Conservation (phyloP, 176 grass and related monocot species). For the Triticum timopheevii region DNA sequence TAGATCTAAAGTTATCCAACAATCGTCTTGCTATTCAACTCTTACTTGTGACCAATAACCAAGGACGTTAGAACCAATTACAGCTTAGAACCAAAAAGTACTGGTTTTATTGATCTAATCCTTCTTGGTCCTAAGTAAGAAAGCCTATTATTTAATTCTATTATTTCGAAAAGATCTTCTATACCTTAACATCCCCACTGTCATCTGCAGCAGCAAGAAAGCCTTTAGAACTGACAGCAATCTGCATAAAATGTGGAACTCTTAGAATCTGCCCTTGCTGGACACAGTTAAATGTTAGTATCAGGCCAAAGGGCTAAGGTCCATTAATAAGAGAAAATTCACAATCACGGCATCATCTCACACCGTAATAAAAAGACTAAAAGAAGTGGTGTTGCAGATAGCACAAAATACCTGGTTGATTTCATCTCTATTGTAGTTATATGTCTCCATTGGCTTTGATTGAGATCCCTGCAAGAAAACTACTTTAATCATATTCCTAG, state of each 20-base stretch:
- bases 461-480: constrained; percentile 61
- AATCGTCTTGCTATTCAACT: neutral
- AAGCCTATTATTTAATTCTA: neutral
- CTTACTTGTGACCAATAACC: too few relatives aligned
- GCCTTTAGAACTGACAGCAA: constrained; percentile 74
- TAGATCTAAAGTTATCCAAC: neutral
- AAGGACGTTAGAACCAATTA: too few relatives aligned
- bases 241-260: constrained; percentile 45
- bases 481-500: constrained; percentile 28
- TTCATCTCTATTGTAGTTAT: constrained; percentile 96
- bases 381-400: constrained; percentile 5
- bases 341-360: neutral
- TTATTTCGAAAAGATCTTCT: neutral
- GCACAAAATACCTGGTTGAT: constrained; percentile 79
- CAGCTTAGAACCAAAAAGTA: too few relatives aligned
- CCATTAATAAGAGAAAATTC: constrained; percentile 1
- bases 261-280: constrained; percentile 13
- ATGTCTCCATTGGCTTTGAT: constrained; percentile 74
- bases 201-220: constrained; percentile 93
- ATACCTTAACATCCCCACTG: constrained; percentile 95
- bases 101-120: neutral
- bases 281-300: neutral
- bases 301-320: neutral
- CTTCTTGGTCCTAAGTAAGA: neutral
- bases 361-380: constrained; percentile 2